These are phyloP conservation scores for Pneumocystis canis DNA, from an alignment of 1,139 yeast genomes.

Conservation along the genomic window DNA sequence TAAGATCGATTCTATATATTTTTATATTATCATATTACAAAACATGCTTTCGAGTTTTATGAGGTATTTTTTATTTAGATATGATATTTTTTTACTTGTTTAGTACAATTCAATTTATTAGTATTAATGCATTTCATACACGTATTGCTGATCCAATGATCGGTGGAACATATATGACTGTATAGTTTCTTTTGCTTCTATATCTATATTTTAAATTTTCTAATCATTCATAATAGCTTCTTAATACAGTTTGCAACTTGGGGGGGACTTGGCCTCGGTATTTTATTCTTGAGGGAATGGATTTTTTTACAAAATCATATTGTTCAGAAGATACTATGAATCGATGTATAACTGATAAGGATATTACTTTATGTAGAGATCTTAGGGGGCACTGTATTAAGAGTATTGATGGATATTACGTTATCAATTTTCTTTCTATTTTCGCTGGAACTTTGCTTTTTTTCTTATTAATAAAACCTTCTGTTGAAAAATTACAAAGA, in stretches of 20 bases:
- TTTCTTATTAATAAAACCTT: constrained; percentile 48
- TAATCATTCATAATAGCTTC: constrained; percentile 27
- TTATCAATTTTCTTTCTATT: constrained; percentile 61
- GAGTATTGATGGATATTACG: constrained; percentile 68
- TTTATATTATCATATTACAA: background rate
- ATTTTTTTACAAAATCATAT: constrained; percentile 49
- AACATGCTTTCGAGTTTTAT: constrained; percentile 14
- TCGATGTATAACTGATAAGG: constrained; percentile 9
- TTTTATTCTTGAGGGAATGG: constrained; percentile 63
- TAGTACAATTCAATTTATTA: constrained; percentile 90
- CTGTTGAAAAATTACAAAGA: constrained; percentile 43
- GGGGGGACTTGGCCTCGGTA: constrained; percentile 98
- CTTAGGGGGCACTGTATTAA: constrained; percentile 42
- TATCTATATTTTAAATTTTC: background rate
- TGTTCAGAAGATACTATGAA: constrained; percentile 30
- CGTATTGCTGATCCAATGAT: constrained; percentile 87
- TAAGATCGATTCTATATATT: constrained; percentile 11
- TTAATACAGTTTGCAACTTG: constrained; percentile 77
- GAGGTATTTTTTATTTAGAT: constrained; percentile 55
- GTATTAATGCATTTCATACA: constrained; percentile 88
- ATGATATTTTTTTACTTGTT: constrained; percentile 83
- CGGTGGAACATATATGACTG: constrained; percentile 96
- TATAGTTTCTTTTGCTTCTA: no score
- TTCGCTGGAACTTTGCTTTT: constrained; percentile 51
- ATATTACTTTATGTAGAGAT: constrained; percentile 29